A percentile compares a stretch with the other conserved stretches of the same genome.
Evolutionary conservation across 345 rosid species (phyloP).

Genomic region (Capsella bursapastoris): DNA sequence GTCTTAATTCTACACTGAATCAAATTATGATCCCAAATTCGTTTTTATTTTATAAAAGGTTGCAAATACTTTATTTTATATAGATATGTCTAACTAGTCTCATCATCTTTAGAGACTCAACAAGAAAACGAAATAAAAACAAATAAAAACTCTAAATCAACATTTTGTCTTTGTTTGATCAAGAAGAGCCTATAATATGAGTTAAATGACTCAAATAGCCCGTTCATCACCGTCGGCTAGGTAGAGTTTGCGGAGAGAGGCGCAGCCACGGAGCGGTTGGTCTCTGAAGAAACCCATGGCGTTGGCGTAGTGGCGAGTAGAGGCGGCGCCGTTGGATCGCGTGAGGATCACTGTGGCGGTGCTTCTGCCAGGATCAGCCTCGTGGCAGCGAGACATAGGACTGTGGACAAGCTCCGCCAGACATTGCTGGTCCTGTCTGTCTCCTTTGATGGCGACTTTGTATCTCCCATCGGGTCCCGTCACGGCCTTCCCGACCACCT

Average conservation of each 20-base stretch:
- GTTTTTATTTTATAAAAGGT: neutral
- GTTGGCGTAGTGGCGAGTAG: slow-evolving; percentile 61
- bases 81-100: slow-evolving; percentile 16
- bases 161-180: neutral
- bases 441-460: slow-evolving; percentile 54
- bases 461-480: slow-evolving; percentile 57
- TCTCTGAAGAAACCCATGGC: slow-evolving; percentile 66
- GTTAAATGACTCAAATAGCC: slow-evolving; percentile 39
- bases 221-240: slow-evolving; percentile 44
- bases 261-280: slow-evolving; percentile 50
- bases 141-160: slow-evolving; percentile 6
- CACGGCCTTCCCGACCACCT: slow-evolving; percentile 41
- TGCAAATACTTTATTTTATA: slow-evolving; percentile 31
- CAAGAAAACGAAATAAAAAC: neutral
- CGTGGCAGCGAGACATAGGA: slow-evolving; percentile 49
- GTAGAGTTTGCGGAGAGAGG: slow-evolving; percentile 49
- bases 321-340: slow-evolving; percentile 60
- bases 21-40: neutral
- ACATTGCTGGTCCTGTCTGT: slow-evolving; percentile 66
- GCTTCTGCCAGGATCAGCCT: slow-evolving; percentile 51
- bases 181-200: neutral
- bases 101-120: slow-evolving; percentile 4
- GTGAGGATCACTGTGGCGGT: slow-evolving; percentile 64
- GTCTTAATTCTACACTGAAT: neutral
- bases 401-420: slow-evolving; percentile 54